These are phyloP conservation scores for Elymus sibiricus DNA, from an alignment of 176 grass and related monocot genomes.

Conservation along the genomic window DNA sequence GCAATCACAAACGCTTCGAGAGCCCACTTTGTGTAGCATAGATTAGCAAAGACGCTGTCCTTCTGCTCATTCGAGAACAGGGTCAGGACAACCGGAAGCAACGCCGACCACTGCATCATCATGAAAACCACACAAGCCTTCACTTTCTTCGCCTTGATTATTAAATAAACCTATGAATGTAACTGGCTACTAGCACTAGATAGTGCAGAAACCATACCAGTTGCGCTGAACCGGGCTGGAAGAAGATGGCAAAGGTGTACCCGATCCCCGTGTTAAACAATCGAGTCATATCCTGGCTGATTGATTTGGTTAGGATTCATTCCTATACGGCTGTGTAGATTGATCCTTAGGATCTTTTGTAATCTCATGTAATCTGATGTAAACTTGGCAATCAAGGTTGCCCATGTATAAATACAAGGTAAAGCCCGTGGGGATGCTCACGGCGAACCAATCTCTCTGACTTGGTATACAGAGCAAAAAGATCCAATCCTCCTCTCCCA, in stretches of 20 bases:
- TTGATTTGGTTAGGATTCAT: too few relatives aligned
- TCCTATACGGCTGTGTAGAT: too few relatives aligned
- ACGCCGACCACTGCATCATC: conserved; percentile 92
- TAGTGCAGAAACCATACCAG: conserved; percentile 38
- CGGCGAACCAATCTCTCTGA: too few relatives aligned
- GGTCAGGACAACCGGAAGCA: conserved; percentile 78
- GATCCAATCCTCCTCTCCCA: too few relatives aligned
- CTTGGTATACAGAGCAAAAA: too few relatives aligned
- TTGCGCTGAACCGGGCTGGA: conserved; percentile 75
- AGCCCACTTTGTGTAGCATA: conserved; percentile 94
- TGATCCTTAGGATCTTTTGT: too few relatives aligned
- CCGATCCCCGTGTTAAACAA: conserved; percentile 44
- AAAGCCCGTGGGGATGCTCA: too few relatives aligned
- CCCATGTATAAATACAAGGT: too few relatives aligned
- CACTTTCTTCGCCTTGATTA: neutral
- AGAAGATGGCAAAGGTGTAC: too few relatives aligned
- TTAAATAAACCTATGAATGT: neutral
- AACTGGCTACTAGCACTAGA: neutral
- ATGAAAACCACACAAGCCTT: neutral
- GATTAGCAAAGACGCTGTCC: conserved; percentile 38
- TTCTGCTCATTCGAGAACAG: conserved; percentile 72
- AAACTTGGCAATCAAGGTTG: too few relatives aligned
- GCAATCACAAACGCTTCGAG: conserved; percentile 78
- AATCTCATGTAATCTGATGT: too few relatives aligned
- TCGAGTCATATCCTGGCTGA: too few relatives aligned